Evolutionary conservation across 2,329 filamentous ascomycete species (phyloP).

Genomic region (Pseudogymnoascus verrucosus): DNA sequence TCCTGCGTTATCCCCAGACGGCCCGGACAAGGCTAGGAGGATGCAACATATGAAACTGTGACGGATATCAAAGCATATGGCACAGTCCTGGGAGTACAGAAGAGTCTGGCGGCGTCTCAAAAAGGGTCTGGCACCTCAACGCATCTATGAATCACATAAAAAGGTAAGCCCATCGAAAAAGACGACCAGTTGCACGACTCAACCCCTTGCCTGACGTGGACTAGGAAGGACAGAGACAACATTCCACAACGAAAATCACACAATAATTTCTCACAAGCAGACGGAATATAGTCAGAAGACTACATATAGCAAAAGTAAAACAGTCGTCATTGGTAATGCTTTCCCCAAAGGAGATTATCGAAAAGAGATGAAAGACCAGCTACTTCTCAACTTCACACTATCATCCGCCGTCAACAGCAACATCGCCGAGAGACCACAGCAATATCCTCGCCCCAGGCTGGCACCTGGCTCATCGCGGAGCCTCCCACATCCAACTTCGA

Average conservation of each 20-base stretch:
- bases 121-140: background rate
- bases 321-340: background rate
- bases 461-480: background rate
- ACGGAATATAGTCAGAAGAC: background rate
- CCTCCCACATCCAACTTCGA: background rate
- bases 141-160: background rate
- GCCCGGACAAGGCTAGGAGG: background rate
- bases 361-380: background rate
- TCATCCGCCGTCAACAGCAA: background rate
- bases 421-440: background rate
- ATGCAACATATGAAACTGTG: background rate
- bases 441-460: background rate
- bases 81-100: background rate
- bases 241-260: background rate
- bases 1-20: background rate
- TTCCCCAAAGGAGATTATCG: background rate
- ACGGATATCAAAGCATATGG: background rate
- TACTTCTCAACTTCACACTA: background rate
- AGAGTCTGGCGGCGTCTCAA: background rate
- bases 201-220: background rate
- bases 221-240: background rate
- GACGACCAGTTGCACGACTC: background rate
- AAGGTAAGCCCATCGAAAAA: background rate
- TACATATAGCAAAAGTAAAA: background rate
- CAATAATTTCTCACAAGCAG: background rate